Evolutionary conservation across 768 basidiomycete species (phyloP).

Genomic region (Galerina sulciceps): DNA sequence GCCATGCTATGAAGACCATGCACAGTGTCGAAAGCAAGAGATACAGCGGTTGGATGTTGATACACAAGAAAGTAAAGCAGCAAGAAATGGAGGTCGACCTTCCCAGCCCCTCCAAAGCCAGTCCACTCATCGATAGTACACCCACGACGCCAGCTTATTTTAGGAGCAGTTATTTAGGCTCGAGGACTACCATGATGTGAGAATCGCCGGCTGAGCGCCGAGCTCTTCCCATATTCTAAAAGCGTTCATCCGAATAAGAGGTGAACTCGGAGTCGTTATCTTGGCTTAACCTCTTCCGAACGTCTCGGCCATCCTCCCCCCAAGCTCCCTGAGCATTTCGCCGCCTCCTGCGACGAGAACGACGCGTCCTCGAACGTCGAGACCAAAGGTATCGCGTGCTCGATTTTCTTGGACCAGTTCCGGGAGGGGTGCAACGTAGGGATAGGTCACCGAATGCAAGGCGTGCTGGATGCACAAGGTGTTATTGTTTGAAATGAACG

Average conservation of each 20-base stretch:
- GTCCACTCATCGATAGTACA: neutral
- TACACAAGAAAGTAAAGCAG: neutral
- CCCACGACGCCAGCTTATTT: constrained; percentile 1
- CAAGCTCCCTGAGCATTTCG: constrained; percentile 26
- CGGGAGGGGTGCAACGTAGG: constrained; percentile 55
- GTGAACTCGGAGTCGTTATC: neutral
- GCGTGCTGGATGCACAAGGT: constrained; percentile 44
- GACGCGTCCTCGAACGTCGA: constrained; percentile 71
- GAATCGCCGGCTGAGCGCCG: neutral
- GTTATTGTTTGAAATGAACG: neutral
- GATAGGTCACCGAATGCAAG: constrained; percentile 50
- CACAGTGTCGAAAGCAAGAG: constrained; percentile 5
- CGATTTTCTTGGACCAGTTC: constrained; percentile 45
- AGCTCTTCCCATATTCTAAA: neutral
- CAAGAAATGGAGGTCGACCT: neutral
- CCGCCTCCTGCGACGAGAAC: constrained; percentile 55
- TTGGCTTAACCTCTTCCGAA: constrained; percentile 22
- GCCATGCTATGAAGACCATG: neutral
- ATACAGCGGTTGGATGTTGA: constrained; percentile 6
- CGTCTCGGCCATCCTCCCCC: constrained; percentile 22
- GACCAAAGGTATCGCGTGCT: constrained; percentile 69
- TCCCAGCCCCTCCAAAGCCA: neutral
- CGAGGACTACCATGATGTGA: neutral
- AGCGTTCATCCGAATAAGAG: neutral
- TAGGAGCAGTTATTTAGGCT: constrained; percentile 1